Conservation (phyloP, 169 alveolate species). For the Babesia bigemina region DNA sequence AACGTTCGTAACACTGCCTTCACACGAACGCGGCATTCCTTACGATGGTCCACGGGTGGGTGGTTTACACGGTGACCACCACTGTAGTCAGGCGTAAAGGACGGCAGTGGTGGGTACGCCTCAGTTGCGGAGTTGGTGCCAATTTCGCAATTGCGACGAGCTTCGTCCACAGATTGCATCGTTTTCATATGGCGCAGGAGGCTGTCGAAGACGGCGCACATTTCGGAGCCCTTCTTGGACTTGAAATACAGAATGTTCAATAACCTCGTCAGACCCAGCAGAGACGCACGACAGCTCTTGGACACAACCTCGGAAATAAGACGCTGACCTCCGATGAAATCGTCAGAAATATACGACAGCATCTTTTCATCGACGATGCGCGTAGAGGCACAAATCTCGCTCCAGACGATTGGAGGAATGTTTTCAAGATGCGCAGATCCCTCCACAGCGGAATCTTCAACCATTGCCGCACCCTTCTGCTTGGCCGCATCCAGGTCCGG, state of each 20-base stretch:
- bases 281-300: constrained; percentile 21
- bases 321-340: constrained; percentile 49
- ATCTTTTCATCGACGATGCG: constrained; percentile 59
- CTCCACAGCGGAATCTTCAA: not conserved
- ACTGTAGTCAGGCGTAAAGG: constrained; percentile 6
- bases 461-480: not conserved
- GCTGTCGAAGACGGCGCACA: constrained; percentile 13
- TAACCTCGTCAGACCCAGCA: constrained; percentile 54
- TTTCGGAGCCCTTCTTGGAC: constrained; percentile 19
- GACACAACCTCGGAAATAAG: constrained; percentile 44
- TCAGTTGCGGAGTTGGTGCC: constrained; percentile 20
- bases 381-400: constrained; percentile 35
- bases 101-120: constrained; percentile 9
- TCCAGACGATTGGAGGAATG: constrained; percentile 22
- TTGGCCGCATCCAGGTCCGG: constrained; percentile 30
- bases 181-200: constrained; percentile 43
- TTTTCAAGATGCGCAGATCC: not conserved
- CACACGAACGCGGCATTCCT: constrained; percentile 32
- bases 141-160: constrained; percentile 36
- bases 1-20: constrained; percentile 17
- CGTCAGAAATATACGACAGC: constrained; percentile 39
- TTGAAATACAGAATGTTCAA: constrained; percentile 48
- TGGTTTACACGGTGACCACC: not conserved
- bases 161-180: constrained; percentile 47
- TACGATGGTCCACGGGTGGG: constrained; percentile 19